Evolutionary conservation across 208 protist species (phyloP), one percentile per base, ranked within the genome.

Genomic region (Plasmodiophora brassicae): DNA sequence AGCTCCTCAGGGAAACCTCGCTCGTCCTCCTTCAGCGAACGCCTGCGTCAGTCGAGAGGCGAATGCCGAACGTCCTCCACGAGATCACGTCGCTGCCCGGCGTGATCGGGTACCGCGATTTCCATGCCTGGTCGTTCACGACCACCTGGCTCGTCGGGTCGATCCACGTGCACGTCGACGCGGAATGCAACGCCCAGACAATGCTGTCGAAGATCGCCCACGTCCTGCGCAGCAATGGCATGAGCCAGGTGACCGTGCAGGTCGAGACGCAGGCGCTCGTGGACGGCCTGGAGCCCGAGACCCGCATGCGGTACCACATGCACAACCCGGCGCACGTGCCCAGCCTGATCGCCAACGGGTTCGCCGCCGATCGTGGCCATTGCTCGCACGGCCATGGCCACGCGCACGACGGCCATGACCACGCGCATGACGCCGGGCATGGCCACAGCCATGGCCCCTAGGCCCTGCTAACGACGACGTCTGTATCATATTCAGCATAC

Each of bases 11-110:
- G 22, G 35, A 84, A 1, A 89, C 92, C 5, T 50, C 85, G 0
- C 84, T 84, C n/a, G 88, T 91, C 28, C 84, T 94, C 0, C 20
- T 94, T 35, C 92, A 93, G 71, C 90, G 88, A 25, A 89, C 88
- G 28, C 92, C 92, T 44, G 36, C 85, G 0, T 0, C 71, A 0
- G 36, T 93, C 25, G 71, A 90, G n/a, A 25, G 44, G 0, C 28
- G 46, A 25, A 20, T 90, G 20, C 0, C 85, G 28, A 36, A 45
- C 60, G 71, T 87, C 0, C 54, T 57, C 43, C 41, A 91, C 20
- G 38, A 85, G 10, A n/a, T 85, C 38, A 8, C 38, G 10, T 43
- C 39, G 1, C n/a, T 85, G n/a, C n/a, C n/a, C 5, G 83, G 83
- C 32, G 83, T 85, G n/a, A 35, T 50, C 20, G 83, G 83, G 32